Percentiles rank a stretch among this genome's conserved stretches.
Conservation (phyloP, 352 stramenopile genomes). For the Phytophthora crassamura region DNA sequence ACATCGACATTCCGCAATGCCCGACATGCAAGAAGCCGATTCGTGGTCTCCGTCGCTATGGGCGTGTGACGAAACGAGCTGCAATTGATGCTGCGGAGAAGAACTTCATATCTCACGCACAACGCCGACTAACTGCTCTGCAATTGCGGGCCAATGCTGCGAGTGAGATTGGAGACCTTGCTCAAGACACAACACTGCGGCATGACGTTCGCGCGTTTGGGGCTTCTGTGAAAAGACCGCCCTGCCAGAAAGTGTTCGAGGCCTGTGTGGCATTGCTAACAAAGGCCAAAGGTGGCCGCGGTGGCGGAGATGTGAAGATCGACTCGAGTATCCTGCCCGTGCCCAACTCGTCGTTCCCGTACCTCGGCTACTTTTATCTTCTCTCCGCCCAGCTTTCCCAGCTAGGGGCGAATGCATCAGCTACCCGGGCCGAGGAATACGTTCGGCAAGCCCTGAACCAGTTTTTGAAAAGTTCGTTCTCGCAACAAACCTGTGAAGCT, state of each 20-base stretch:
- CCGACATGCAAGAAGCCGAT: slow-evolving; percentile 56
- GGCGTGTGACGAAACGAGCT: slow-evolving; percentile 48
- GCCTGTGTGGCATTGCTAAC: slow-evolving; percentile 42
- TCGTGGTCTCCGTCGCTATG: slow-evolving; percentile 50
- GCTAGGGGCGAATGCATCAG: neutral
- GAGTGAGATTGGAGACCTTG: slow-evolving; percentile 17
- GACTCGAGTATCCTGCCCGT: slow-evolving; percentile 32
- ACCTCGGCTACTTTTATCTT: slow-evolving; percentile 37
- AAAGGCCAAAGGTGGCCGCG: slow-evolving; percentile 28
- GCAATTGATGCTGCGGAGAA: slow-evolving; percentile 52
- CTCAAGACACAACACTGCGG: slow-evolving; percentile 25
- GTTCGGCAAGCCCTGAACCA: slow-evolving; percentile 18
- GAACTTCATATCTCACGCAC: slow-evolving; percentile 50
- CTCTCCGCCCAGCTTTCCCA: slow-evolving; percentile 34
- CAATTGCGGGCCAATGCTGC: slow-evolving; percentile 35
- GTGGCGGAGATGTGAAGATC: slow-evolving; percentile 29
- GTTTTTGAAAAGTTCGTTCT: slow-evolving; percentile 26
- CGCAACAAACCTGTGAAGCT: slow-evolving; percentile 23
- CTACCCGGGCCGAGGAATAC: slow-evolving; percentile 11
- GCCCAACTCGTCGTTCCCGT: slow-evolving; percentile 42
- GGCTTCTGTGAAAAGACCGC: slow-evolving; percentile 26
- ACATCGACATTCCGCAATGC: slow-evolving; percentile 45
- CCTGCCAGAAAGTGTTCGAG: slow-evolving; percentile 44
- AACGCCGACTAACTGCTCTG: slow-evolving; percentile 21
- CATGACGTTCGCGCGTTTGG: slow-evolving; percentile 35